Conservation (phyloP, 2,329 filamentous ascomycete genomes). For the Aspergillus flavus region DNA sequence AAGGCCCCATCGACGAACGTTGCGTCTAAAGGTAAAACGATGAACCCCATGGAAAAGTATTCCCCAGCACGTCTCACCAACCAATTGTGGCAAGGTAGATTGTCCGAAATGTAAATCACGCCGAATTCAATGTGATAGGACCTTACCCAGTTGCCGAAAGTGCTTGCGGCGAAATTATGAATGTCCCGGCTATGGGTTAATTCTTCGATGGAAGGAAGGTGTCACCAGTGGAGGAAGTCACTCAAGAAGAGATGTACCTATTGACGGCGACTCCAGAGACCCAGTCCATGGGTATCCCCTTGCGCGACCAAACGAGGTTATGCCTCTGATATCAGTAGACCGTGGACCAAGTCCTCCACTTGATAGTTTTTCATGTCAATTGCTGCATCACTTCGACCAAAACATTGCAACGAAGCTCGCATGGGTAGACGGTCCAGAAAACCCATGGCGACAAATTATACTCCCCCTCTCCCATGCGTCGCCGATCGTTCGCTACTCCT, state of each 20-base stretch:
- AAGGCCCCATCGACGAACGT: neutral
- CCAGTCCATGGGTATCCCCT: neutral
- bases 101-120: slow-evolving; percentile 27
- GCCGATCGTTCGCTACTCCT: slow-evolving; percentile 24
- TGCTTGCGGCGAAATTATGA: slow-evolving; percentile 27
- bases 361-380: slow-evolving; percentile 4
- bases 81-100: slow-evolving; percentile 11
- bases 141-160: slow-evolving; percentile 26
- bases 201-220: slow-evolving; percentile 29
- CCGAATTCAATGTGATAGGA: slow-evolving; percentile 30
- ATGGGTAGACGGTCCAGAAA: slow-evolving; percentile 30
- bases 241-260: slow-evolving; percentile 23
- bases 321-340: neutral
- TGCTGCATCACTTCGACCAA: slow-evolving; percentile 28
- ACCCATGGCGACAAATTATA: slow-evolving; percentile 29
- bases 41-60: neutral
- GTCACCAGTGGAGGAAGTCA: slow-evolving; percentile 30
- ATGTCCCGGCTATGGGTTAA: slow-evolving; percentile 29
- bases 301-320: neutral
- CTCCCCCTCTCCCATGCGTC: slow-evolving; percentile 27
- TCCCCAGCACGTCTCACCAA: neutral
- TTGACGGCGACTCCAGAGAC: neutral
- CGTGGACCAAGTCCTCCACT: neutral
- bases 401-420: slow-evolving; percentile 26
- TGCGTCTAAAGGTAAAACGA: neutral